Evolutionary conservation across 805 yeast genomes (phyloP).

Genomic region (Starmerella potacharoeniae): DNA sequence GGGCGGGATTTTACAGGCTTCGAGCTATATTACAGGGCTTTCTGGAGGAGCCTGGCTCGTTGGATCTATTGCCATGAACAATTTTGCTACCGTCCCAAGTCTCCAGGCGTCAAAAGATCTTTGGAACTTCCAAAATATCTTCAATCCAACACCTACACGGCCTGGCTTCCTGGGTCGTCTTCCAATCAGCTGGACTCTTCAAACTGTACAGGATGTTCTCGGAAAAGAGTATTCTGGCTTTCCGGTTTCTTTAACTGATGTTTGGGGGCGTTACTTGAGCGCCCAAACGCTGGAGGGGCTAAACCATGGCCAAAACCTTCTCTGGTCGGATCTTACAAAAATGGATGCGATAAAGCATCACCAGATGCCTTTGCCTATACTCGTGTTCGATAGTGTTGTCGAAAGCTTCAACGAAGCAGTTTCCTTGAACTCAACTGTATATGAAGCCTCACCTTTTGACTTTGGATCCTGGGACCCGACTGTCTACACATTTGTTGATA

Average conservation of each 20-base stretch:
- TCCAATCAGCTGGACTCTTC: conserved; percentile 35
- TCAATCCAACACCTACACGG: conserved; percentile 52
- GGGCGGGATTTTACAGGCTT: conserved; percentile 62
- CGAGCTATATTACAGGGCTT: conserved; percentile 63
- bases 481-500: conserved; percentile 41
- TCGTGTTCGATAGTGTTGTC: conserved; percentile 45
- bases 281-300: conserved; percentile 56
- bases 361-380: conserved; percentile 63
- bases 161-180: conserved; percentile 38
- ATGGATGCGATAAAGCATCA: conserved; percentile 50
- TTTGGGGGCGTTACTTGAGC: conserved; percentile 71
- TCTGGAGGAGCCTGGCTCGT: conserved; percentile 82
- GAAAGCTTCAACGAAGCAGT: conserved; percentile 41
- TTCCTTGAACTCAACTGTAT: conserved; percentile 53
- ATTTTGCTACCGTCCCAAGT: conserved; percentile 59
- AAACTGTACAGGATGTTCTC: conserved; percentile 37
- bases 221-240: conserved; percentile 57
- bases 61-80: conserved; percentile 55
- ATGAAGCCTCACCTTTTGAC: conserved; percentile 46
- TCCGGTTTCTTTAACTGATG: conserved; percentile 56
- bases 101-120: conserved; percentile 39
- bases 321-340: conserved; percentile 48
- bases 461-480: conserved; percentile 85
- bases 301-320: conserved; percentile 51
- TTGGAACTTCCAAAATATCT: conserved; percentile 59